Base-by-base conservation (phyloP, 176 grass and related monocot genomes). In the Eragrostis nindensis region DNA sequence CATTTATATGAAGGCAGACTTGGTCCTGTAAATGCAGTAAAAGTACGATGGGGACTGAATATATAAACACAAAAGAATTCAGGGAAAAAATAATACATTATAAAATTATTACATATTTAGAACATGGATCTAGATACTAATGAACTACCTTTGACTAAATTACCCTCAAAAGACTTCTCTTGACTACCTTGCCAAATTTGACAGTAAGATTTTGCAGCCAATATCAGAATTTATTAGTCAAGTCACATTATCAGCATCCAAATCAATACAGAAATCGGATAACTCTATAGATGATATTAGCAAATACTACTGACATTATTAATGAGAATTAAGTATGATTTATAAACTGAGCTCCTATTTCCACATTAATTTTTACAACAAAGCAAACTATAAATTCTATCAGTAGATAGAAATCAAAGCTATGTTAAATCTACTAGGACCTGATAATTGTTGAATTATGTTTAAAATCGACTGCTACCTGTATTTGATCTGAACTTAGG, bases 1-100 rank as follows among this genome's bases (percentile, higher is more conserved):
- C 81, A 78, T 94, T 92, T 62, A 92, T 80, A 87, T 92, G 78
- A 79, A 94, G 78, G 85, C 86, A 98, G 14, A 82, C 75, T 87
- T 98, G 86, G 82, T 94, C 95, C 95, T 98, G 84, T 68, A 92
- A 75, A 89, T 74, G 61, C 80, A 59, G 66, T 62, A 66, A 48
- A 89, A 50, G 29, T 26, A 59, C 32, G 54, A 69, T 48, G 49
- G 10, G 32, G 38, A 22, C 60, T 84, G 26, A 80, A 66, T 80
- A 82, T 48, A n/a, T n/a, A n/a, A n/a, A 79, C 56, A 52, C 32
- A n/a, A 12, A 56, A 14, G 29, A 87, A 68, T 46, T 83, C 59
- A 73, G 32, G 64, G 43, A 70, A 2, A 74, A 73, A 61, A 79
- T 26, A 45, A 81, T 80, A 75, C 0, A 18, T 16, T 50, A 44